Conservation (phyloP, 768 basidiomycete genomes). For the Cystoderma amianthinum region DNA sequence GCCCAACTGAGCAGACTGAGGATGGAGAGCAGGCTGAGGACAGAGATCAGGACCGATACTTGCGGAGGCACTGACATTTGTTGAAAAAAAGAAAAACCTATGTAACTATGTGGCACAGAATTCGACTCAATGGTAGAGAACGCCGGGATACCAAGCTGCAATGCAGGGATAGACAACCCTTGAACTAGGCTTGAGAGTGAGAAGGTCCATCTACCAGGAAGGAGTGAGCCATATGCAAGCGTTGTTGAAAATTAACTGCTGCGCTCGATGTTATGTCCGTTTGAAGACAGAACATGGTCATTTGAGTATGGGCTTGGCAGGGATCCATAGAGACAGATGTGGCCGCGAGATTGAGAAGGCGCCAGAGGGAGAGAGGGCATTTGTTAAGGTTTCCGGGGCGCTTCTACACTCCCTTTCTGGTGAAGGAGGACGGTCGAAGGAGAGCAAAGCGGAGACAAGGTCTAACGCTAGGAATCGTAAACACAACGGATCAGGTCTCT, state of each 20-base stretch:
- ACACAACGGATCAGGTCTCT: constrained; percentile 71
- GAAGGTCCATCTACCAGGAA: no score
- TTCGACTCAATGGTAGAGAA: constrained; percentile 57
- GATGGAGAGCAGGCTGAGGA: constrained; percentile 53
- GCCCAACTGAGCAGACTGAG: constrained; percentile 41
- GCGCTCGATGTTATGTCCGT: no score
- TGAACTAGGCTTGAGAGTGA: no score
- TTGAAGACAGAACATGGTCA: no score
- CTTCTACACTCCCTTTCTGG: no score
- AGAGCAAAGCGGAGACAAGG: no score
- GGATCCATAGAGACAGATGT: no score
- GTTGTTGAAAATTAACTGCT: no score
- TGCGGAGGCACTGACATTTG: constrained; percentile 89
- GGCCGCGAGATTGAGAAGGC: constrained; percentile 59
- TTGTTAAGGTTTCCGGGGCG: constrained; percentile 85
- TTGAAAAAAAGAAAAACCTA: constrained; percentile 85
- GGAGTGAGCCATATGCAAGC: no score
- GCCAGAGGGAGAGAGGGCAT: constrained; percentile 64
- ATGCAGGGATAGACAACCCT: no score
- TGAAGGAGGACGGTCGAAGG: no score
- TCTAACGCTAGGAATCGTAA: constrained; percentile 82
- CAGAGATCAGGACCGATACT: constrained; percentile 76
- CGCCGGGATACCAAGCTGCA: constrained; percentile 47
- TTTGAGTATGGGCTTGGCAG: no score
- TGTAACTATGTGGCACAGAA: constrained; percentile 65